Evolutionary conservation across 2,329 filamentous ascomycete species (phyloP), one percentile per base, ranked within the genome.

Genomic region (Phialophora expanda): DNA sequence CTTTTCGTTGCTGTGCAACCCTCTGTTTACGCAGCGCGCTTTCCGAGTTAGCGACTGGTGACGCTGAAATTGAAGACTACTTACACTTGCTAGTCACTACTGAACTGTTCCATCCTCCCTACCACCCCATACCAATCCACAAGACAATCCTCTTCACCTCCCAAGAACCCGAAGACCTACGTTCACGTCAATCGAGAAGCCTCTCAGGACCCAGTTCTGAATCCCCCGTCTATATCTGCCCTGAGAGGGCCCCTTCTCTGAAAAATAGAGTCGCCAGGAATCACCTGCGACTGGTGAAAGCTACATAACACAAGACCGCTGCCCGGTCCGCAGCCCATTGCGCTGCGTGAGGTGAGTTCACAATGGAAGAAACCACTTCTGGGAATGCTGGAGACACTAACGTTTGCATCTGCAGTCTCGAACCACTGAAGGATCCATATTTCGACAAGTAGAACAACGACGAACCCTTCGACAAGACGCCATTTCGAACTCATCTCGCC

Each of bases 311-410:
- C 32, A 66, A 67, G 66, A 79, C 76, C 77, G 79, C 81, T 84
- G 88, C 89, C 90, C 89, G 89, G 89, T 89, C 87, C 66, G 86
- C 85, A 87, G 88, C 87, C 65, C 89, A 88, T 91, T 90, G 89
- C 88, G 85, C 88, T 92, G 89, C 89, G 89, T 89, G 89, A 93
- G 89, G 90, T 92, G 78, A 73, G 81, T 73, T 53, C 28, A 26
- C 48, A 12, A 41, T 32, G 32, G 20, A 22, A 57, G 11, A 57
- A 20, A 54, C 2, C 20, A 28, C 14, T 61, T 30, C 41, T 3
- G 61, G 32, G 14, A 11, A 44, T 38, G 24, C 26, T 4, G 38
- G 32, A 22, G 32, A 48, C 12, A 54, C 61, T 66, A 54, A 69
- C 50, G 9, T 22, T 17, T 17, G 53, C 14, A 56, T 17, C 30